phyloP scores from a whole-genome alignment of 2,329 filamentous ascomycete species.

The Fusarium albidum region DNA sequence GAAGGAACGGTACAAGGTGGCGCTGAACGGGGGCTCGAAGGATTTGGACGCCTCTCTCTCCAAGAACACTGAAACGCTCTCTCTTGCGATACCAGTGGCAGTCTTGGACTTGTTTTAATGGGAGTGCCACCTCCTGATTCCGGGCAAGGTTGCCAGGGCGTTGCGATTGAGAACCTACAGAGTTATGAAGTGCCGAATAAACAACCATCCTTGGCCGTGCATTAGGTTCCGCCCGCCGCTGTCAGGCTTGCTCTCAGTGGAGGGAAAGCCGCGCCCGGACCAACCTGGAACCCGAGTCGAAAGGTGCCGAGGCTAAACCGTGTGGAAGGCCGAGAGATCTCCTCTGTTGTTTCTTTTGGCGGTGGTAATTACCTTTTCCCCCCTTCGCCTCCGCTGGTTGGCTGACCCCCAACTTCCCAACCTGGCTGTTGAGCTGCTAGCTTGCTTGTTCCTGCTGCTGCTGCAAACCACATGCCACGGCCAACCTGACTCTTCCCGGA shows the following conservation, averaged over 20 bases:
- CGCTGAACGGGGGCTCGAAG: neutral
- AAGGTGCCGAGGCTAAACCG: constrained; percentile 38
- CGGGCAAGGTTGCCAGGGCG: too few species aligned
- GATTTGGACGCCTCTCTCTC: constrained; percentile 1
- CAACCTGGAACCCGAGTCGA: constrained; percentile 26
- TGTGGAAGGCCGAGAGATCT: constrained; percentile 14
- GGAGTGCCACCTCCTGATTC: too few species aligned
- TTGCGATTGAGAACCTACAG: too few species aligned
- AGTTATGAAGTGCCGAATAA: constrained; percentile 16
- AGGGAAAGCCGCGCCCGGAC: constrained; percentile 20
- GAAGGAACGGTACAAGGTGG: constrained; percentile 5
- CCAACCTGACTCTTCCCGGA: constrained; percentile 25
- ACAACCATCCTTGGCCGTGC: constrained; percentile 29
- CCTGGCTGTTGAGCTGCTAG: constrained; percentile 19
- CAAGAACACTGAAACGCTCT: neutral
- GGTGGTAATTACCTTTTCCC: constrained; percentile 24
- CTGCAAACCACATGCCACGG: constrained; percentile 41
- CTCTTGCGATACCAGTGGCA: constrained; percentile 12
- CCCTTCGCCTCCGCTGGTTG: constrained; percentile 19
- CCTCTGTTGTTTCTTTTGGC: neutral
- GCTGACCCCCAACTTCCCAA: constrained; percentile 17
- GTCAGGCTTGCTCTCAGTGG: constrained; percentile 26
- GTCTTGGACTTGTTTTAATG: constrained; percentile 8
- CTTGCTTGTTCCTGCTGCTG: constrained; percentile 21
- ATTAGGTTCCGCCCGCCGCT: constrained; percentile 20